These are phyloP conservation scores for Castanea crenata DNA, from an alignment of 306 rosid genomes.

Conservation along the genomic window DNA sequence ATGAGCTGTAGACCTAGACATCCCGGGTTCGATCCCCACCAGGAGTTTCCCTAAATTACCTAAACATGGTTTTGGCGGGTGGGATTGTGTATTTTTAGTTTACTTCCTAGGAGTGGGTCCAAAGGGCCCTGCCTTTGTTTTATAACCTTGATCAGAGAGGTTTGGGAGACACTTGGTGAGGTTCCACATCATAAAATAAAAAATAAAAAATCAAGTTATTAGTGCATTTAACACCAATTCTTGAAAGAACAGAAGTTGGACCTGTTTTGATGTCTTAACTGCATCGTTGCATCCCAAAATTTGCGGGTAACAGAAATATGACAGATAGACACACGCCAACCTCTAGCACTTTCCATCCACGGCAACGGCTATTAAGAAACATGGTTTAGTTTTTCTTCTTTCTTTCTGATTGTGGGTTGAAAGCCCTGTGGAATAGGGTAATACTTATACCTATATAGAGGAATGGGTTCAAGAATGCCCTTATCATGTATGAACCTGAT, in stretches of 20 bases:
- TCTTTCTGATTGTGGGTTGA: background rate
- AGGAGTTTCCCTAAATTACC: too few species aligned
- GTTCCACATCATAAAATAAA: too few species aligned
- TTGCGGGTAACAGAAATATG: background rate
- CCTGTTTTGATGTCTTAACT: background rate
- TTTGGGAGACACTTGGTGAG: too few species aligned
- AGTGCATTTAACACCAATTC: background rate
- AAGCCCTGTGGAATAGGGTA: background rate
- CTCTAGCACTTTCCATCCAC: background rate
- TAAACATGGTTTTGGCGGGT: too few species aligned
- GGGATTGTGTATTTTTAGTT: too few species aligned
- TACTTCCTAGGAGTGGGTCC: too few species aligned
- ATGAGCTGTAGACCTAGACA: too few species aligned
- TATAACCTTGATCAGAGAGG: too few species aligned
- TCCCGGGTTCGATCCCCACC: too few species aligned
- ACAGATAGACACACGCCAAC: background rate
- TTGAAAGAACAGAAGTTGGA: background rate
- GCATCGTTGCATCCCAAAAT: background rate
- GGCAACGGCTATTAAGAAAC: background rate
- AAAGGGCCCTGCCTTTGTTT: too few species aligned
- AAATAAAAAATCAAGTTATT: too few species aligned
- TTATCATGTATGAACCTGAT: background rate
- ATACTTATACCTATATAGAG: background rate
- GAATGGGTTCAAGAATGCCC: background rate
- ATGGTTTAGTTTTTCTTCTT: background rate